Conservation (phyloP, 768 basidiomycete genomes). For the Fistulinella prunicolor region DNA sequence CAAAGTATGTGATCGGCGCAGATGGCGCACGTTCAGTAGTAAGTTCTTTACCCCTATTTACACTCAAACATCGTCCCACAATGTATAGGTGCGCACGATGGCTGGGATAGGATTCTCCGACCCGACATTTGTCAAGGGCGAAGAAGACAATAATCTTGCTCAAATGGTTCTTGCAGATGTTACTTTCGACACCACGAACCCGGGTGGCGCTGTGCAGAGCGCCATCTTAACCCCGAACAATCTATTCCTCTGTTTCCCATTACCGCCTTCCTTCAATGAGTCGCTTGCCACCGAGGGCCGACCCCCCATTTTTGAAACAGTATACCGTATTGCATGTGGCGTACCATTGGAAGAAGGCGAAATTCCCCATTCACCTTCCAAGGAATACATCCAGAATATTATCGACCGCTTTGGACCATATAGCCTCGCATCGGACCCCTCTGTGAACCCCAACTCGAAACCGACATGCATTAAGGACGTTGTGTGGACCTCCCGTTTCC, state of each 20-base stretch:
- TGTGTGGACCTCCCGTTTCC: not conserved
- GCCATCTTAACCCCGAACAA: constrained; percentile 17
- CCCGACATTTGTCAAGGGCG: constrained; percentile 32
- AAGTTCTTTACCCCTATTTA: not conserved
- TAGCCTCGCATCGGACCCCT: constrained; percentile 33
- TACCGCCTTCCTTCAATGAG: constrained; percentile 17
- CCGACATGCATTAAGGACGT: not conserved
- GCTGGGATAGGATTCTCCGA: constrained; percentile 21
- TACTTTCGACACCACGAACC: constrained; percentile 8
- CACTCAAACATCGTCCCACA: not conserved
- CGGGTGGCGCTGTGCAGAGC: not conserved
- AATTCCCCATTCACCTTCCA: constrained; percentile 34
- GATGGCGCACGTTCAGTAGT: not conserved
- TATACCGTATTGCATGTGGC: constrained; percentile 41
- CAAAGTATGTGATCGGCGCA: not conserved
- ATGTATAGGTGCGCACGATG: not conserved
- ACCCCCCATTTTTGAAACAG: not conserved
- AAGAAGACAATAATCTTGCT: constrained; percentile 25
- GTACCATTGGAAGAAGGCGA: constrained; percentile 23
- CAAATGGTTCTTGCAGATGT: constrained; percentile 48
- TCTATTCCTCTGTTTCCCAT: constrained; percentile 35
- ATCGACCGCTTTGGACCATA: constrained; percentile 39
- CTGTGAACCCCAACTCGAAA: constrained; percentile 26
- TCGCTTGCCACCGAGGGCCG: constrained; percentile 15
- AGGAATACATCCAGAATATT: constrained; percentile 40